Percentiles rank a stretch among this genome's conserved stretches.
Evolutionary conservation across 2,329 filamentous ascomycete genomes (phyloP).

Genomic region (Zasmidium citrigriseum): DNA sequence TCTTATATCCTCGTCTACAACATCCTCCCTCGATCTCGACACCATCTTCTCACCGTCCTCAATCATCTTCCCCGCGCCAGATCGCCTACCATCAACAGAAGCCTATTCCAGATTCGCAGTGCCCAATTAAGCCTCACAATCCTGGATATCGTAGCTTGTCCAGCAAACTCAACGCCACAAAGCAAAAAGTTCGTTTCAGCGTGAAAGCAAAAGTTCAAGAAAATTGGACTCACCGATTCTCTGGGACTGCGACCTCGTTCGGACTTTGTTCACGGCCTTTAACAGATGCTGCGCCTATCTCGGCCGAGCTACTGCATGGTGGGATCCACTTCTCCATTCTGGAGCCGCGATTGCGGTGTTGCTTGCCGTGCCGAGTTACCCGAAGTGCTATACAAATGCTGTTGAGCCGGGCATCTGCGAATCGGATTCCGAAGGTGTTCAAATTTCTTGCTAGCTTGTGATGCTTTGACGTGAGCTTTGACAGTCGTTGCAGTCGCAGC

Average conservation of each 20-base stretch:
- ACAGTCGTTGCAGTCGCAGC: too few relatives aligned
- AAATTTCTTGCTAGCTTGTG: too few relatives aligned
- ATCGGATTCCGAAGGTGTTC: too few relatives aligned
- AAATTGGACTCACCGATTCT: not conserved
- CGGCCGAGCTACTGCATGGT: not conserved
- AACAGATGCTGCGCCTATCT: not conserved
- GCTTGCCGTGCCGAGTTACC: too few relatives aligned
- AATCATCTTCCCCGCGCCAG: not conserved
- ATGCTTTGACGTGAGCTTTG: too few relatives aligned
- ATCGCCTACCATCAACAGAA: not conserved
- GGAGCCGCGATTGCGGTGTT: not conserved
- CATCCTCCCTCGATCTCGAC: not conserved
- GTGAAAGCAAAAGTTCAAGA: not conserved
- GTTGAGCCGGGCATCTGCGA: too few relatives aligned
- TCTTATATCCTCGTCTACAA: not conserved
- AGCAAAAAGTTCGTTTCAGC: not conserved
- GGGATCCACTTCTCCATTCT: not conserved
- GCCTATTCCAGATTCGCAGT: not conserved
- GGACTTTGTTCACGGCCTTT: not conserved
- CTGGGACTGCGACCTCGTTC: not conserved
- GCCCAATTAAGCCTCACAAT: not conserved
- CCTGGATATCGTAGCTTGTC: not conserved
- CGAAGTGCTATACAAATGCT: too few relatives aligned
- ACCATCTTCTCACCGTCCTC: not conserved
- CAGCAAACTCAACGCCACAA: not conserved